Evolutionary conservation across 2,329 filamentous ascomycete species (phyloP), one percentile per base, ranked within the genome.

Genomic region (Elsinoe perseae): DNA sequence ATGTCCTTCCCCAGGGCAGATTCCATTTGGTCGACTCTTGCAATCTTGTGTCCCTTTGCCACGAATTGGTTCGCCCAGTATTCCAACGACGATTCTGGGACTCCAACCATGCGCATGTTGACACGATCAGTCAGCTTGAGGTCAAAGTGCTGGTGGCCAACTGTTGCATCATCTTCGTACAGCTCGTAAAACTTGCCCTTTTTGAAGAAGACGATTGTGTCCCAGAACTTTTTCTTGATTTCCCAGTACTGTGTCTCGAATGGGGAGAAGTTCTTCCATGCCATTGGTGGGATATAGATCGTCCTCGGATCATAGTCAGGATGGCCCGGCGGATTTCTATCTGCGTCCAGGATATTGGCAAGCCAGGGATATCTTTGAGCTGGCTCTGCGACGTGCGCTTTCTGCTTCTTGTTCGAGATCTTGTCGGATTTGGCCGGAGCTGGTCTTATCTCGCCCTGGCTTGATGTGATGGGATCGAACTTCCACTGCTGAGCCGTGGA

Each of bases 201-300:
- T 73, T 97, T 98, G 83, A 98, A 98, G 73, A 98, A 98, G 14
- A 98, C 92, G 44, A 98, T 86, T 0, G 91, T 96, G 62, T 96
- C 90, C 87, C 89, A 97, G 62, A 95, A 88, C 64, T 96, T 96
- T 70, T 91, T 87, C 74, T 98, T 98, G 71, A 98, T 97, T 66
- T 95, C 89, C 93, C 93, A 98, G 70, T 98, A 98, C 68, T 98
- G 93, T 70, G 90, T 95, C 72, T 98, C 93, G 62, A 98, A 98
- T 0, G 92, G 82, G 0, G 91, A 95, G 68, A 98, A 96, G 23
- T 87, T 85, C 27, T 74, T 73, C 84, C 85, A 95, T 0, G 89
- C 89, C 30, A 77, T 68, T 0, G 89, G 87, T 0, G 93, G 93
- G 30, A 98, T 86, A 69, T 85, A 95, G n/a, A 98, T 80, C 0